Percentiles rank a stretch among this genome's conserved stretches.
Conservation (phyloP, 305 asterid genomes). For the Fraxinus ornus region DNA sequence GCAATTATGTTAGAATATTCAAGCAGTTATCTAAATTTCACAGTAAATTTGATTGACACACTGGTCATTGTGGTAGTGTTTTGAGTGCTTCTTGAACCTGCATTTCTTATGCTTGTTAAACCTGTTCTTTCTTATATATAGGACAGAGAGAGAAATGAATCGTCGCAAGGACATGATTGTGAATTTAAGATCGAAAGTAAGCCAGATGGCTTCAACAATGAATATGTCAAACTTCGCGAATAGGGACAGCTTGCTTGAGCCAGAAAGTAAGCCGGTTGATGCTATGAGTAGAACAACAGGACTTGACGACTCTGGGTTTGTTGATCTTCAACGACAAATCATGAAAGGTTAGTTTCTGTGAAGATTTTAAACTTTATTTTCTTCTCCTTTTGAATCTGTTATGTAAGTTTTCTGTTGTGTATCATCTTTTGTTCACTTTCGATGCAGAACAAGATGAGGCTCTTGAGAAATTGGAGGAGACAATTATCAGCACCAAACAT, state of each 20-base stretch:
- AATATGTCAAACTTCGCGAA: constrained; percentile 84
- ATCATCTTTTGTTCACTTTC: not conserved
- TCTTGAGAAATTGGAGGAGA: constrained; percentile 62
- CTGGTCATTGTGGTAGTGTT: not conserved
- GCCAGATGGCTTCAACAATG: constrained; percentile 78
- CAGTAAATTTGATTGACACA: not conserved
- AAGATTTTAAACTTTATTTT: constrained; percentile 19
- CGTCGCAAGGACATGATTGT: constrained; percentile 76
- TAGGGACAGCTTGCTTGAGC: constrained; percentile 90
- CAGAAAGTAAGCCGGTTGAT: constrained; percentile 77
- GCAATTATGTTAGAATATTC: not conserved
- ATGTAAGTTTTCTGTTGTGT: not conserved
- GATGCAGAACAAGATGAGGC: constrained; percentile 64
- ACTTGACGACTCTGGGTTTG: constrained; percentile 56
- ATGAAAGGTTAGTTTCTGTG: constrained; percentile 52
- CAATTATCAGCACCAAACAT: constrained; percentile 61
- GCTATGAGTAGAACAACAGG: constrained; percentile 61
- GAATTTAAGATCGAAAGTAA: constrained; percentile 69
- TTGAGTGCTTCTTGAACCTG: not conserved
- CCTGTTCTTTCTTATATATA: constrained; percentile 27
- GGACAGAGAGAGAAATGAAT: constrained; percentile 81
- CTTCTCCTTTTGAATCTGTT: not conserved
- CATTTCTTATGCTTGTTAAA: not conserved
- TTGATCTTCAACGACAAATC: constrained; percentile 58
- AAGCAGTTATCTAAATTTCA: not conserved